Conservation (phyloP, 2,329 filamentous ascomycete genomes). For the Ascochyta lentis region DNA sequence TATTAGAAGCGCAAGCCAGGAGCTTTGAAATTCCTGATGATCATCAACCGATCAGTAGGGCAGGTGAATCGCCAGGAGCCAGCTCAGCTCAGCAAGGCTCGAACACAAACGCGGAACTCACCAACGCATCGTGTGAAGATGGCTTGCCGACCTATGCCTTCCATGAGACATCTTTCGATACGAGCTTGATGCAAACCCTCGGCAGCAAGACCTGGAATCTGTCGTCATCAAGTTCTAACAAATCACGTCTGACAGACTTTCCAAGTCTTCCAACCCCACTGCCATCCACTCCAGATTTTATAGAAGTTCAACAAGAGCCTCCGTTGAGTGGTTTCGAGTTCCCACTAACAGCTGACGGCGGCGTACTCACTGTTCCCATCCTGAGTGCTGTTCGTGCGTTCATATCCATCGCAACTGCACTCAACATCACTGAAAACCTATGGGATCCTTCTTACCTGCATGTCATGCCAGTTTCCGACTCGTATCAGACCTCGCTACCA, state of each 20-base stretch:
- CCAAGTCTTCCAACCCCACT: conserved; percentile 3
- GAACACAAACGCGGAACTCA: not conserved
- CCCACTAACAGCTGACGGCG: conserved; percentile 22
- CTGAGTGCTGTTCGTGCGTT: conserved; percentile 41
- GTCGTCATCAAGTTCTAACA: not conserved
- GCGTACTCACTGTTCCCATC: conserved; percentile 47
- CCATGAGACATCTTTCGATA: not conserved
- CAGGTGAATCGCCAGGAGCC: not conserved
- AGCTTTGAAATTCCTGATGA: not conserved
- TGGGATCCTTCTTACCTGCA: conserved; percentile 31
- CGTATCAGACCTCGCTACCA: conserved; percentile 16
- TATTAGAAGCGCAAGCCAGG: conserved; percentile 34
- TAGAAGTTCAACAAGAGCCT: not conserved
- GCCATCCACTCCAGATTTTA: not conserved
- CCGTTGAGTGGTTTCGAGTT: conserved; percentile 3
- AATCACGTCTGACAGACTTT: not conserved
- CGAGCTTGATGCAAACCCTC: not conserved
- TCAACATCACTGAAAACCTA: conserved; percentile 21
- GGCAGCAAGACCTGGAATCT: not conserved
- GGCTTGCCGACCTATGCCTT: not conserved
- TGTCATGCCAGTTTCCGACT: conserved; percentile 18
- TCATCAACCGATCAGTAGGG: not conserved
- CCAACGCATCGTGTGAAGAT: not conserved
- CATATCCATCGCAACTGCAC: conserved; percentile 21
- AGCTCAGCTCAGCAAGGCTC: not conserved